Percentiles rank a stretch among this genome's conserved stretches.
phyloP scores from a whole-genome alignment of 805 yeast genomes.

The Saccharomyces paradoxus region DNA sequence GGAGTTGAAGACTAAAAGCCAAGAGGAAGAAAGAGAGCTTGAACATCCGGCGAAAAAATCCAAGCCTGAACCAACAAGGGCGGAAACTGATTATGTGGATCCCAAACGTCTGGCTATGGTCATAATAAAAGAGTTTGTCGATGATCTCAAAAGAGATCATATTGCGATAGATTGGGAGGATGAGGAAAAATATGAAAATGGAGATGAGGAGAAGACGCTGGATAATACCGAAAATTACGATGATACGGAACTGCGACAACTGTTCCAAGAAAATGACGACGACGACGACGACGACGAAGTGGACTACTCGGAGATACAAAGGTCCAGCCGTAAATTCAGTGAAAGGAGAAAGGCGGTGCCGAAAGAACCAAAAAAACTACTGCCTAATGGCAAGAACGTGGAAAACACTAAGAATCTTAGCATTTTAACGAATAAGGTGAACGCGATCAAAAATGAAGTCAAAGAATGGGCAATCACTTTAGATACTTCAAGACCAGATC shows the following conservation, averaged over 20 bases:
- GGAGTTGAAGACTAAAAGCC: constrained; percentile 6
- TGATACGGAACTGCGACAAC: constrained; percentile 9
- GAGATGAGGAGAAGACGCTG: constrained; percentile 12
- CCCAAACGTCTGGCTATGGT: constrained; percentile 17
- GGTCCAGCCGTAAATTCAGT: not conserved
- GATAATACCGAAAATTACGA: constrained; percentile 3
- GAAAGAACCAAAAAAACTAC: constrained; percentile 1
- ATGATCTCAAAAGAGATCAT: constrained; percentile 21
- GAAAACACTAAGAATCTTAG: constrained; percentile 23
- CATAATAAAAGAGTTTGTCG: constrained; percentile 27
- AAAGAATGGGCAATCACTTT: constrained; percentile 21
- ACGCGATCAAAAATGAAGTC: constrained; percentile 18
- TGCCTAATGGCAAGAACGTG: constrained; percentile 28
- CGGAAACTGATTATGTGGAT: constrained; percentile 7
- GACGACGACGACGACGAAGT: constrained; percentile 2
- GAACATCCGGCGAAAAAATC: not conserved
- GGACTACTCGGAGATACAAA: not conserved
- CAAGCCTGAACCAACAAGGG: not conserved
- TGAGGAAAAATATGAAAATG: constrained; percentile 13
- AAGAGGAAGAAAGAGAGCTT: not conserved
- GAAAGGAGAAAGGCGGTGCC: not conserved
- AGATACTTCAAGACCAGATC: constrained; percentile 12
- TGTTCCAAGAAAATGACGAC: constrained; percentile 13
- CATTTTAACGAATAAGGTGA: constrained; percentile 18
- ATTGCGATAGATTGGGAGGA: constrained; percentile 26